Conservation (phyloP, 208 protist species). For the Porcisia deanei region DNA sequence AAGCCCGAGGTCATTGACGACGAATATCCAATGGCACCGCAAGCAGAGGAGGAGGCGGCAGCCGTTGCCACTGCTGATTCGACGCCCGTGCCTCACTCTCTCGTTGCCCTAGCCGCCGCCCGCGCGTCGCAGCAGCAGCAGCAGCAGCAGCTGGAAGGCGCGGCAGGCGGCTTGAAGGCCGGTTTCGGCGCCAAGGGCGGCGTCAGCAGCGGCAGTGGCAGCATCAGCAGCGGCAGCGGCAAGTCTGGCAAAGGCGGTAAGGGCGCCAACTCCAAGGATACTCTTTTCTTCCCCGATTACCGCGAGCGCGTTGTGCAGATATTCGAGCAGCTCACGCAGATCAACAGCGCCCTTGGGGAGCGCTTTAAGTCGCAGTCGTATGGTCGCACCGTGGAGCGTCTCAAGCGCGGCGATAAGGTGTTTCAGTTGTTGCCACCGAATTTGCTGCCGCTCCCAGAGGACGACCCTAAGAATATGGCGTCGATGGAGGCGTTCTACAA, state of each 20-base stretch:
- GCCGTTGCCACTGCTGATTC: background rate
- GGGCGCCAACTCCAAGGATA: slow-evolving; percentile 17
- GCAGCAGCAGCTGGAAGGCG: slow-evolving; percentile 4
- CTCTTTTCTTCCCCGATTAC: slow-evolving; percentile 71
- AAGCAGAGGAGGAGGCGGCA: background rate
- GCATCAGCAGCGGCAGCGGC: background rate
- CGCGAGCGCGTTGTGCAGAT: slow-evolving; percentile 73
- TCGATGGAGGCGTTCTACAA: slow-evolving; percentile 1
- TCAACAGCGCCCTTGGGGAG: slow-evolving; percentile 80
- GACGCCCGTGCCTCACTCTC: background rate
- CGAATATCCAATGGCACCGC: background rate
- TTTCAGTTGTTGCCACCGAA: slow-evolving; percentile 75
- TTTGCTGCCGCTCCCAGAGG: slow-evolving; percentile 53
- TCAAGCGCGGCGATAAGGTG: slow-evolving; percentile 67
- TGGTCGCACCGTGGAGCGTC: slow-evolving; percentile 46
- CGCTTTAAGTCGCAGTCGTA: slow-evolving; percentile 82
- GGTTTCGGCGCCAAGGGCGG: background rate
- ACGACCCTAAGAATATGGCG: slow-evolving; percentile 29
- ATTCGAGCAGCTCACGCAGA: slow-evolving; percentile 78
- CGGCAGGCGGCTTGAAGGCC: background rate
- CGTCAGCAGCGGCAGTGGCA: background rate
- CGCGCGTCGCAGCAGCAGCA: background rate
- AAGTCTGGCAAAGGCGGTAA: slow-evolving; percentile 1
- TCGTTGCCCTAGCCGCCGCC: background rate
- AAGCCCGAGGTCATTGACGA: slow-evolving; percentile 8